Percentiles rank a stretch among this genome's conserved stretches.
phyloP scores from a whole-genome alignment of 2,329 filamentous ascomycete genomes.

The Penicillium sp. region DNA sequence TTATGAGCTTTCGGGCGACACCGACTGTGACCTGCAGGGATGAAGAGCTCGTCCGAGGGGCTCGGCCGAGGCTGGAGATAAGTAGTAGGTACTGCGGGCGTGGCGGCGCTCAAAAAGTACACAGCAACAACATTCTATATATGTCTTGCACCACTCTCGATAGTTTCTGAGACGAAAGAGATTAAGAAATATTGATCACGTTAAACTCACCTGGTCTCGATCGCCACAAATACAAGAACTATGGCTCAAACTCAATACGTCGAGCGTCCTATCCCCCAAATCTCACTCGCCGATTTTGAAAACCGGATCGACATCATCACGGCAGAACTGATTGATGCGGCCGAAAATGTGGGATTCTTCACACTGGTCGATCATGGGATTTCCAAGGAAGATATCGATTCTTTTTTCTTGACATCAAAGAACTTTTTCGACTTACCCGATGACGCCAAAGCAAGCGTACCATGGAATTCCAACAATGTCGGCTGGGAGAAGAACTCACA shows the following conservation, averaged over 20 bases:
- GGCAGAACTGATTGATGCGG: constrained; percentile 57
- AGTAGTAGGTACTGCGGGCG: not conserved
- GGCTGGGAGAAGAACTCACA: constrained; percentile 68
- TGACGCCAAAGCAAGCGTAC: constrained; percentile 59
- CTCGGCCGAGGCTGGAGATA: constrained; percentile 14
- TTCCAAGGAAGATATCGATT: constrained; percentile 55
- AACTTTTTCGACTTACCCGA: constrained; percentile 62
- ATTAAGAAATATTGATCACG: not conserved
- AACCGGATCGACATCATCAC: constrained; percentile 61
- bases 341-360: constrained; percentile 68
- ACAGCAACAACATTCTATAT: not conserved
- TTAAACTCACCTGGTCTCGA: not conserved
- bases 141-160: not conserved
- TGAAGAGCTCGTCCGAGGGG: constrained; percentile 11
- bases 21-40: constrained; percentile 12
- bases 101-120: not conserved
- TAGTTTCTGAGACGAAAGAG: not conserved
- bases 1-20: not conserved
- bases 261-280: constrained; percentile 55
- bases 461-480: constrained; percentile 62
- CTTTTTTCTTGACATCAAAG: constrained; percentile 58
- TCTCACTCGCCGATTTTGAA: constrained; percentile 62
- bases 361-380: constrained; percentile 63
- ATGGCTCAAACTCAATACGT: constrained; percentile 47
- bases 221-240: not conserved